phyloP scores from a whole-genome alignment of 2,329 filamentous ascomycete species.

The Diaporthe capsici region DNA sequence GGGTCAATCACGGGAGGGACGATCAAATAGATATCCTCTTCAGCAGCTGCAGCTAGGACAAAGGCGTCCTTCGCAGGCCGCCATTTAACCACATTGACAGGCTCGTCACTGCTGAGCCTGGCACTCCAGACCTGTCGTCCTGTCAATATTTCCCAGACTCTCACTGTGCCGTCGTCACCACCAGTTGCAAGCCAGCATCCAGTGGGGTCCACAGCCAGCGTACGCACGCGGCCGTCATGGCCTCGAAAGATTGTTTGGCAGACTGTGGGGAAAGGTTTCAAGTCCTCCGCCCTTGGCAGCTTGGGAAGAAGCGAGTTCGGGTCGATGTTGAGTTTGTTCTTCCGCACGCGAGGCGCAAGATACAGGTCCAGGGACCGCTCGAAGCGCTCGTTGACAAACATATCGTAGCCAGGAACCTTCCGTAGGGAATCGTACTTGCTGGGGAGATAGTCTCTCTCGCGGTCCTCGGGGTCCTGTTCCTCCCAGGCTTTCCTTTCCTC shows the following conservation, averaged over 20 bases:
- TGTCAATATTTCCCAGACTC: constrained; percentile 89
- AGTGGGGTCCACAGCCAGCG: constrained; percentile 86
- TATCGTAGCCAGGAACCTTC: constrained; percentile 91
- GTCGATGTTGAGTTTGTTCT: constrained; percentile 97
- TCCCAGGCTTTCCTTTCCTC: constrained; percentile 91
- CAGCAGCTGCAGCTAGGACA: constrained; percentile 86
- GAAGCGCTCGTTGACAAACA: constrained; percentile 95
- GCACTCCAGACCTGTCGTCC: constrained; percentile 90
- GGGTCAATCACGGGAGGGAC: constrained; percentile 81
- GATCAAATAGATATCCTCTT: constrained; percentile 88
- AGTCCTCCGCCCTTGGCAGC: constrained; percentile 90
- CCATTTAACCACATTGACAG: constrained; percentile 91
- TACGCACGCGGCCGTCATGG: constrained; percentile 89
- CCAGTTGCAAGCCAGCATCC: constrained; percentile 91
- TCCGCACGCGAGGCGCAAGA: constrained; percentile 89
- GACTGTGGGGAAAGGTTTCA: constrained; percentile 94
- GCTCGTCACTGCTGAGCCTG: constrained; percentile 81
- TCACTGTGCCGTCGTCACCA: constrained; percentile 92
- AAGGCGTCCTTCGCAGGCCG: constrained; percentile 85
- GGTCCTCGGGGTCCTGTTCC: constrained; percentile 87
- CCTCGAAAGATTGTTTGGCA: constrained; percentile 90
- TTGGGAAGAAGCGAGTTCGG: constrained; percentile 93
- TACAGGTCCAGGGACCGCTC: constrained; percentile 96
- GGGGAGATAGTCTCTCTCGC: constrained; percentile 90
- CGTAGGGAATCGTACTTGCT: constrained; percentile 86